Conservation (phyloP, 306 rosid species). For the Quercus dentata region DNA sequence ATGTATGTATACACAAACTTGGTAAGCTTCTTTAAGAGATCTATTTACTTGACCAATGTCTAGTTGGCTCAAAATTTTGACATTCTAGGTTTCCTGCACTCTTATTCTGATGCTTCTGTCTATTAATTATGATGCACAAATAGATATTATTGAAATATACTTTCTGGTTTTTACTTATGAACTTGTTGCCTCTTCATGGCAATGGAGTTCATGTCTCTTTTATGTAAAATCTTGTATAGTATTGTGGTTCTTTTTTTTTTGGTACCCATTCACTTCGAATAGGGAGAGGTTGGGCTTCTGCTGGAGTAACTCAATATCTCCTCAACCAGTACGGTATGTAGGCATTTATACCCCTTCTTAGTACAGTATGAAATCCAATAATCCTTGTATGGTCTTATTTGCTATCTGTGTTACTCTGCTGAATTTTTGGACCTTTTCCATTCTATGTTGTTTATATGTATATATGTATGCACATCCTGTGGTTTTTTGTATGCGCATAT, state of each 20-base stretch:
- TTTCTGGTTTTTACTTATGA: conserved; percentile 22
- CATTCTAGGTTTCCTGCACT: background rate
- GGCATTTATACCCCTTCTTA: conserved; percentile 71
- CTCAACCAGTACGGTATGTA: conserved; percentile 90
- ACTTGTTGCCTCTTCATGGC: conserved; percentile 34
- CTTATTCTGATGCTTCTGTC: background rate
- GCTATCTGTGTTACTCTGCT: conserved; percentile 20
- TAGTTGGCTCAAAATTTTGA: background rate
- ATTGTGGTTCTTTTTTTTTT: conserved; percentile 40
- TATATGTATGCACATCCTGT: conserved; percentile 22
- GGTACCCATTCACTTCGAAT: conserved; percentile 67
- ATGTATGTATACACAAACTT: background rate
- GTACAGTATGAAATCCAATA: conserved; percentile 53
- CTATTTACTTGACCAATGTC: background rate
- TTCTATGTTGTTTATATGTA: conserved; percentile 20
- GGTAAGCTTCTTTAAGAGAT: background rate
- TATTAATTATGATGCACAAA: conserved; percentile 11
- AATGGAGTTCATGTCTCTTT: conserved; percentile 36
- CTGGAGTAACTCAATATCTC: conserved; percentile 91
- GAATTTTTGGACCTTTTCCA: conserved; percentile 13
- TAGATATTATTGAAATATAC: conserved; percentile 13
- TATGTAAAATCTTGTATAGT: conserved; percentile 47
- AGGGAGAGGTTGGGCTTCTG: conserved; percentile 97
- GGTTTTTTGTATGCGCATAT: conserved; percentile 1
- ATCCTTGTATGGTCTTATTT: conserved; percentile 32